Conservation (phyloP, 225 moss, liverwort and hornwort genomes). For the Antitrichia curtipendula region DNA sequence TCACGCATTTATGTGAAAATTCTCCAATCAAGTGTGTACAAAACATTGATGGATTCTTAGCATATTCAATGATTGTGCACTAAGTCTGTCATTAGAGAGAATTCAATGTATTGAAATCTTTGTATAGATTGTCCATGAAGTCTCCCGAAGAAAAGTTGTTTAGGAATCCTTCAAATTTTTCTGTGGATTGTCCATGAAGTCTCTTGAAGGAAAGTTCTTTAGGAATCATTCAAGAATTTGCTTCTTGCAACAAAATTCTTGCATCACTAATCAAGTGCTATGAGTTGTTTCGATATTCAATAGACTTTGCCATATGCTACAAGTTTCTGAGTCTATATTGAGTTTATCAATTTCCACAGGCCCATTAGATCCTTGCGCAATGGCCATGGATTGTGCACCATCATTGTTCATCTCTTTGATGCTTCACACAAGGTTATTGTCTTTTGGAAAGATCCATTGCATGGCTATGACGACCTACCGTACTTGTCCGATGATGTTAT, state of each 20-base stretch:
- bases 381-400: background rate
- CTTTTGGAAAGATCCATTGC: background rate
- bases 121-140: background rate
- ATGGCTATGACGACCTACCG: accelerated
- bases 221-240: background rate
- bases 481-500: background rate
- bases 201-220: background rate
- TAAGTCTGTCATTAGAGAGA: background rate
- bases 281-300: background rate
- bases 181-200: background rate
- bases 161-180: too few relatives aligned
- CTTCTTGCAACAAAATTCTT: background rate
- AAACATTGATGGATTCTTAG: background rate
- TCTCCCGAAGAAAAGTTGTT: background rate
- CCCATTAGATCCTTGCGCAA: accelerated
- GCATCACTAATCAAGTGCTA: background rate
- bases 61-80: background rate
- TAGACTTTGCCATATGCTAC: background rate
- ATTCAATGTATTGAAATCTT: too few relatives aligned
- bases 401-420: background rate
- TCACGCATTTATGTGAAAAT: background rate
- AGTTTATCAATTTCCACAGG: background rate
- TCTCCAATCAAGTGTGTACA: background rate
- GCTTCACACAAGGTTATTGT: background rate
- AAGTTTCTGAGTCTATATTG: accelerated